Conservation (phyloP, 1,139 yeast genomes). For the Ogataea hybrid region DNA sequence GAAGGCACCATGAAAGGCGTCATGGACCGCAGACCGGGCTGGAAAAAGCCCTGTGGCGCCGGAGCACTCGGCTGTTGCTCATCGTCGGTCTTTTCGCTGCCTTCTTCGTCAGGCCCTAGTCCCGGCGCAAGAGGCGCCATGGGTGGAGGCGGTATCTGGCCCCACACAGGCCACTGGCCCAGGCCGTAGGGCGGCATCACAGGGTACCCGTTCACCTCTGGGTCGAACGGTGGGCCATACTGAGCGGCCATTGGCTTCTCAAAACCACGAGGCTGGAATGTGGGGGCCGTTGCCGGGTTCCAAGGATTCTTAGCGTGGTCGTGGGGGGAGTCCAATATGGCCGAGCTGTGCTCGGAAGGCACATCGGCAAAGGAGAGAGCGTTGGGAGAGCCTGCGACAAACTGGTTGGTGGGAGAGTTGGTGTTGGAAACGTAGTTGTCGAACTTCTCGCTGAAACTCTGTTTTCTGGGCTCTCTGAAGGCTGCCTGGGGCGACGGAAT, state of each 20-base stretch:
- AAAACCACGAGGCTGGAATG: slow-evolving; percentile 48
- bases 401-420: slow-evolving; percentile 19
- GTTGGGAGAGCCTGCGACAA: slow-evolving; percentile 21
- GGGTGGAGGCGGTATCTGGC: slow-evolving; percentile 19
- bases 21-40: slow-evolving; percentile 26
- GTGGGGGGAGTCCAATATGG: slow-evolving; percentile 28
- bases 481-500: slow-evolving; percentile 27
- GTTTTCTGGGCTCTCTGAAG: slow-evolving; percentile 40
- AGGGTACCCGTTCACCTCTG: slow-evolving; percentile 15
- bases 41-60: slow-evolving; percentile 16
- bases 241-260: slow-evolving; percentile 15
- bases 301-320: slow-evolving; percentile 44
- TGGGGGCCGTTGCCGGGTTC: slow-evolving; percentile 64
- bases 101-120: slow-evolving; percentile 1
- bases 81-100: slow-evolving; percentile 7
- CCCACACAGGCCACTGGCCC: slow-evolving; percentile 18
- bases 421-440: slow-evolving; percentile 51
- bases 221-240: slow-evolving; percentile 11
- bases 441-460: slow-evolving; percentile 62
- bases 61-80: slow-evolving; percentile 1
- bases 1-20: slow-evolving; percentile 48
- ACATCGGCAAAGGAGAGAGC: slow-evolving; percentile 28
- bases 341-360: slow-evolving; percentile 35
- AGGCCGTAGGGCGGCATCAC: slow-evolving; percentile 25
- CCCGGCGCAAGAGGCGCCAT: slow-evolving; percentile 14